Percentiles rank a stretch among this genome's conserved stretches.
Conservation (phyloP, 371 early-diverging fungal genomes). For the Saksenaea vasiformis region DNA sequence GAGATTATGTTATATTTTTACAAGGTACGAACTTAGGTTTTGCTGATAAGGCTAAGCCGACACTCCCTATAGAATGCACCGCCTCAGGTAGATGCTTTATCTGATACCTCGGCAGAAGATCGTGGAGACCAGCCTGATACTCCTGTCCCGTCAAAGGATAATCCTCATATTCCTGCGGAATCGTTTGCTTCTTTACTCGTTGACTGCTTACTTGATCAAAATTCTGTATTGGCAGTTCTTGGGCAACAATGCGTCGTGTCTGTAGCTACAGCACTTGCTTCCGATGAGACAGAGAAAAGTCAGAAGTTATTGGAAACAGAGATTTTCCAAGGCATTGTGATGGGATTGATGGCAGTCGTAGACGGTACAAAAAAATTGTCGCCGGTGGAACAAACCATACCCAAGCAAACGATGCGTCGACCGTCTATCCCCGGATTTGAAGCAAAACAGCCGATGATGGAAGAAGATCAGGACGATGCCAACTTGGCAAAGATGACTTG, state of each 20-base stretch:
- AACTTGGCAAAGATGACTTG: constrained; percentile 49
- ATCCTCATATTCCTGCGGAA: constrained; percentile 31
- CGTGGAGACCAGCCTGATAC: background rate
- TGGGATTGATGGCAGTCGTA: constrained; percentile 25
- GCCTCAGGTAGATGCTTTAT: constrained; percentile 13
- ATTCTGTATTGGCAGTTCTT: constrained; percentile 48
- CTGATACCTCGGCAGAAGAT: background rate
- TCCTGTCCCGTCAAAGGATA: background rate
- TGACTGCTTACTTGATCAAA: constrained; percentile 53
- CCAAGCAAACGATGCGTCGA: background rate
- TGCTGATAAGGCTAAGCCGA: background rate
- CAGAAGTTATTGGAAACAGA: constrained; percentile 39
- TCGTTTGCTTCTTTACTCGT: constrained; percentile 47
- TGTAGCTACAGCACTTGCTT: constrained; percentile 45
- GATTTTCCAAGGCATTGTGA: constrained; percentile 42
- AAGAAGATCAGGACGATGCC: constrained; percentile 27
- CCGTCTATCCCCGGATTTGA: constrained; percentile 3
- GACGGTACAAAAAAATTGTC: constrained; percentile 6
- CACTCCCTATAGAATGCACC: constrained; percentile 22
- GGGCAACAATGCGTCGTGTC: constrained; percentile 55
- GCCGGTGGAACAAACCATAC: background rate
- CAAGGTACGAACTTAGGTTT: constrained; percentile 23
- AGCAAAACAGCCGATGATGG: constrained; percentile 2
- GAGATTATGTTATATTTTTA: constrained; percentile 55
- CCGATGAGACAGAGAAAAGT: constrained; percentile 16